Evolutionary conservation across 371 early-diverging fungal species (phyloP), one percentile per base, ranked within the genome.

Genomic region (Rhizopus sp.): DNA sequence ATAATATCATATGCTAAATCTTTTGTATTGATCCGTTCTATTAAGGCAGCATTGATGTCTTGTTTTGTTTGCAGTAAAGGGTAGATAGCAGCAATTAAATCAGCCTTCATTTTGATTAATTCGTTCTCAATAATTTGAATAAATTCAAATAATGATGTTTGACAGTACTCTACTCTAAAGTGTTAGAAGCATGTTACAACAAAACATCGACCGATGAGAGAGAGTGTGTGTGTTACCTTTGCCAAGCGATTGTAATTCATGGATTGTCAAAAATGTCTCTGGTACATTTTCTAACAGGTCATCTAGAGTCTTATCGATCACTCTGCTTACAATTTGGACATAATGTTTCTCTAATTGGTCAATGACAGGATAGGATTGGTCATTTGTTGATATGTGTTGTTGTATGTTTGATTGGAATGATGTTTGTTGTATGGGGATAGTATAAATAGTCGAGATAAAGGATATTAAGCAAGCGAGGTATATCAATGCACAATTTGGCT

Each of bases 1-100:
- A 69, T 68, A 47, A 65, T 63, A 8, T 42, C 49, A 44, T 61
- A 44, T 30, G 68, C 62, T 23, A 64, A 55, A 37, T 69, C 59
- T 23, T 64, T 29, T 12, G 65, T 50, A 32, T 69, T 48, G 13
- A 72, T 15, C 29, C 72, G 59, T 4, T 53, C 55, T 7, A 41
- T 39, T 5, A 54, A 13, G n/a, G n/a, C 49, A 0, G n/a, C 29
- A 6, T 55, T 38, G 7, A n/a, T 23, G 13, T 57, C 13, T 23
- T 64, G 31, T 31, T 62, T 63, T n/a, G 60, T 41, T 15, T 76
- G 59, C 0, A 76, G 46, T 4, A 73, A 38, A 2, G 71, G 69
- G 1, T 62, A 60, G n/a, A 73, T 55, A 5, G 77, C 63, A 15
- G 59, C 55, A 10, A 72, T 35, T 23, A 73, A 17, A 38, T 63